Evolutionary conservation across 441 rosid genomes (phyloP).

Genomic region (Euphorbia celastroides): DNA sequence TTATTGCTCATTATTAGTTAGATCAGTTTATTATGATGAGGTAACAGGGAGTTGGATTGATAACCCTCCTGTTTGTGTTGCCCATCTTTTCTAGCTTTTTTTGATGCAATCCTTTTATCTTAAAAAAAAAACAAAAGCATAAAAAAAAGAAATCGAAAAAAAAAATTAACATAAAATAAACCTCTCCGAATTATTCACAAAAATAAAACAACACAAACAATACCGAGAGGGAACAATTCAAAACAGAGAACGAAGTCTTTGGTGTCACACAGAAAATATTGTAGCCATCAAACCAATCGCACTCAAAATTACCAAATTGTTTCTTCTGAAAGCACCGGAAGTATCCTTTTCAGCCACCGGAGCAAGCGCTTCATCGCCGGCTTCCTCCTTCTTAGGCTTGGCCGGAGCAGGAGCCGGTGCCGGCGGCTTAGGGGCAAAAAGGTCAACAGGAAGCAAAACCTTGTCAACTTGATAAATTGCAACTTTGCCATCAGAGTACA

Average conservation of each 20-base stretch:
- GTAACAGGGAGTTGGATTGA: too few relatives aligned
- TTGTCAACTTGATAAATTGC: slow-evolving; percentile 16
- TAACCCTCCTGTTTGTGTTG: too few relatives aligned
- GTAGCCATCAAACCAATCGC: slow-evolving; percentile 17
- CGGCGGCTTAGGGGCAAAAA: slow-evolving; percentile 19
- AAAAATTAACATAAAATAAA: neutral
- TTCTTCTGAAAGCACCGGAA: slow-evolving; percentile 6
- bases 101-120: too few relatives aligned
- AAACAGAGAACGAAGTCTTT: neutral
- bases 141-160: neutral
- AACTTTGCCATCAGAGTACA: slow-evolving; percentile 16
- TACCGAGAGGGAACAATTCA: neutral
- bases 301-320: slow-evolving; percentile 6
- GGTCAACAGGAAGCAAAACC: slow-evolving; percentile 16
- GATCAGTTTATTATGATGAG: too few relatives aligned
- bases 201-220: neutral
- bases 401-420: slow-evolving; percentile 14
- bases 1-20: too few relatives aligned
- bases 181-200: neutral
- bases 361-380: neutral
- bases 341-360: slow-evolving; percentile 12
- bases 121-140: neutral
- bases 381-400: slow-evolving; percentile 14
- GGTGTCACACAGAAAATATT: slow-evolving; percentile 31
- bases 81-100: too few relatives aligned